Evolutionary conservation across 192 early-diverging fungal species (phyloP).

Genomic region (Entomortierella lignicola): DNA sequence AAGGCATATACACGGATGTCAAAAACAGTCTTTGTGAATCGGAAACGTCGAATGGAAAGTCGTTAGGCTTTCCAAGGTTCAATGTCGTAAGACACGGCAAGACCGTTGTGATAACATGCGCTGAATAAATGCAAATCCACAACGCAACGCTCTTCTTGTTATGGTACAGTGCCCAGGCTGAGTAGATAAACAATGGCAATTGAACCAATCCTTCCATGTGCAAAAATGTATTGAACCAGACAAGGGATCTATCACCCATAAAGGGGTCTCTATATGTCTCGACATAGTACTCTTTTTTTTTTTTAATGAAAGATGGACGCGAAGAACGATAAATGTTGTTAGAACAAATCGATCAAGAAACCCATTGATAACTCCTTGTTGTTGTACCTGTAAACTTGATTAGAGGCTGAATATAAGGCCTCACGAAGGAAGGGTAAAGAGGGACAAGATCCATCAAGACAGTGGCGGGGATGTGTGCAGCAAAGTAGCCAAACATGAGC

Average conservation of each 20-base stretch:
- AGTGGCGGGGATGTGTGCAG: slow-evolving; percentile 77
- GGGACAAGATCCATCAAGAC: slow-evolving; percentile 68
- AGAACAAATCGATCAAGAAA: no score
- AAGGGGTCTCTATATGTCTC: slow-evolving; percentile 71
- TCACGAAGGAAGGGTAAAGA: slow-evolving; percentile 58
- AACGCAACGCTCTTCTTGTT: slow-evolving; percentile 54
- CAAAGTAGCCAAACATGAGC: slow-evolving; percentile 75
- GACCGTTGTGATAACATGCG: slow-evolving; percentile 82
- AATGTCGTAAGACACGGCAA: slow-evolving; percentile 67
- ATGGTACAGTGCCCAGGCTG: slow-evolving; percentile 65
- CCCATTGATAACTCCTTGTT: background rate
- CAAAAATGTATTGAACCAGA: slow-evolving; percentile 77
- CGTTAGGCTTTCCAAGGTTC: slow-evolving; percentile 57
- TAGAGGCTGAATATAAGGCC: slow-evolving; percentile 48
- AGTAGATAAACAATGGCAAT: slow-evolving; percentile 77
- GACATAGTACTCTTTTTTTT: slow-evolving; percentile 54
- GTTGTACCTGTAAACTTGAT: slow-evolving; percentile 18
- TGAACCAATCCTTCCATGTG: slow-evolving; percentile 71
- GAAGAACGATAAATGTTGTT: background rate
- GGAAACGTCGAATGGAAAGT: slow-evolving; percentile 52
- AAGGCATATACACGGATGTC: slow-evolving; percentile 70
- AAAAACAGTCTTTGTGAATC: slow-evolving; percentile 34
- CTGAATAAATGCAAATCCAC: slow-evolving; percentile 71
- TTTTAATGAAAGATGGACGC: background rate
- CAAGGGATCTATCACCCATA: slow-evolving; percentile 57